A percentile compares a stretch with the other conserved stretches of the same genome.
These are phyloP conservation scores for Phytophthora hybrid DNA, from an alignment of 352 stramenopile genomes.

Conservation along the genomic window DNA sequence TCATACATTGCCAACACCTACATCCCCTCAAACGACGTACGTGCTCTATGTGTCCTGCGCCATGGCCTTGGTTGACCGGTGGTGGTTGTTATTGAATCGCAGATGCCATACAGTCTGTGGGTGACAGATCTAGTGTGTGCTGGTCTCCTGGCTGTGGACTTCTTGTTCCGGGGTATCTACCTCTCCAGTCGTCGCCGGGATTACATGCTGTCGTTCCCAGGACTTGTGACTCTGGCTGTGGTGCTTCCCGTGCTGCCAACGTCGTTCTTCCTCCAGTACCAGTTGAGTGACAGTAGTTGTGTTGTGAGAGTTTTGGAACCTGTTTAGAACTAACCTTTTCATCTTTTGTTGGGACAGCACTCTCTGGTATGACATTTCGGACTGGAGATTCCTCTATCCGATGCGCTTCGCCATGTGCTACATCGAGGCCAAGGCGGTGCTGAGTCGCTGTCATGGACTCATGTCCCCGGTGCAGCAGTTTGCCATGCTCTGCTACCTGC, in stretches of 20 bases:
- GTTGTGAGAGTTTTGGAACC: neutral
- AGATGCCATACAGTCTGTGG: constrained; percentile 76
- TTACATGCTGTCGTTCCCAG: constrained; percentile 66
- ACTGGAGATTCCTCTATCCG: constrained; percentile 86
- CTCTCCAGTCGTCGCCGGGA: constrained; percentile 72
- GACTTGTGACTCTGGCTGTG: constrained; percentile 67
- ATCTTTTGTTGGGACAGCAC: constrained; percentile 44
- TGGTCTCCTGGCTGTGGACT: constrained; percentile 64
- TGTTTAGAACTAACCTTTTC: neutral
- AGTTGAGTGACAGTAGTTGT: constrained; percentile 63
- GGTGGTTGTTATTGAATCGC: neutral
- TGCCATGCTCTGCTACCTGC: constrained; percentile 79
- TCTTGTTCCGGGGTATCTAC: constrained; percentile 77
- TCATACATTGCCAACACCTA: constrained; percentile 86
- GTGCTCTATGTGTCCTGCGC: neutral
- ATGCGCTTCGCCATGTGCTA: constrained; percentile 86
- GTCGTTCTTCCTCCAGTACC: constrained; percentile 72
- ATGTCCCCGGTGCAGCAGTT: constrained; percentile 86
- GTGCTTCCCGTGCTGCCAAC: constrained; percentile 77
- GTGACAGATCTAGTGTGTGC: constrained; percentile 69
- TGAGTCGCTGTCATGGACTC: constrained; percentile 78
- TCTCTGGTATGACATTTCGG: constrained; percentile 70
- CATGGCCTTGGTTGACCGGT: too few relatives aligned
- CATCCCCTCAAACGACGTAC: constrained; percentile 58
- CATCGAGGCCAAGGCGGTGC: constrained; percentile 71